Conservation (phyloP, 495 filamentous ascomycete genomes). For the Massariosphaeria phaeospora region DNA sequence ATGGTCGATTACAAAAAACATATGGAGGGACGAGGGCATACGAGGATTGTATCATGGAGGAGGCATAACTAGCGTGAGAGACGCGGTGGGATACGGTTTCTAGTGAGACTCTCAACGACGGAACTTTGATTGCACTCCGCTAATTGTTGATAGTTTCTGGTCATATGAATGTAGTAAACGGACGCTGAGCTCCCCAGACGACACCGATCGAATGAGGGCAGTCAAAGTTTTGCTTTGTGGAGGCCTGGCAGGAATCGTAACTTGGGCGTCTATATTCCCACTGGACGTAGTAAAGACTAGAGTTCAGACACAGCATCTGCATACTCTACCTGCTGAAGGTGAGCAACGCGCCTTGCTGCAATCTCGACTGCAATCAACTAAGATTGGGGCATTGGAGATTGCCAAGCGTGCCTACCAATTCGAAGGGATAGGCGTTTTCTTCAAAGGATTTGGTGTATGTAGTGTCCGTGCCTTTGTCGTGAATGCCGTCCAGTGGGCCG, state of each 20-base stretch:
- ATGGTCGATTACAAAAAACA: constrained; percentile 57
- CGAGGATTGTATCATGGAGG: constrained; percentile 74
- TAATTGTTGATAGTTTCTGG: constrained; percentile 60
- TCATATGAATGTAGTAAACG: constrained; percentile 71
- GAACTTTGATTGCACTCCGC: constrained; percentile 6
- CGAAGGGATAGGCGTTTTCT: constrained; percentile 66
- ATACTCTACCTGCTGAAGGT: background rate
- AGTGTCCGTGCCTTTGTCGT: constrained; percentile 80
- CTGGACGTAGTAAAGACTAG: constrained; percentile 86
- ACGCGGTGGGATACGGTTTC: constrained; percentile 85
- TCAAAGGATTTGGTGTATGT: constrained; percentile 71
- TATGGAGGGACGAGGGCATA: constrained; percentile 57
- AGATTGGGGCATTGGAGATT: constrained; percentile 58
- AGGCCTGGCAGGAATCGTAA: constrained; percentile 75
- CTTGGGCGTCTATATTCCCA: constrained; percentile 83
- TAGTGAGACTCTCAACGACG: constrained; percentile 53
- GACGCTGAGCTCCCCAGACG: constrained; percentile 41
- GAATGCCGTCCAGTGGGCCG: constrained; percentile 75
- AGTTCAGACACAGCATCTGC: constrained; percentile 59
- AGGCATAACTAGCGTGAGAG: constrained; percentile 68
- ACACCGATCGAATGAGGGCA: constrained; percentile 47
- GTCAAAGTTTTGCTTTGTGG: constrained; percentile 71
- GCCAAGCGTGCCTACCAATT: constrained; percentile 57
- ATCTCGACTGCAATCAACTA: constrained; percentile 30
- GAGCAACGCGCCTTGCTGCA: constrained; percentile 13